A percentile compares a stretch with the other conserved stretches of the same genome.
Evolutionary conservation across 345 rosid genomes (phyloP).

Genomic region (Citrus hindsii): DNA sequence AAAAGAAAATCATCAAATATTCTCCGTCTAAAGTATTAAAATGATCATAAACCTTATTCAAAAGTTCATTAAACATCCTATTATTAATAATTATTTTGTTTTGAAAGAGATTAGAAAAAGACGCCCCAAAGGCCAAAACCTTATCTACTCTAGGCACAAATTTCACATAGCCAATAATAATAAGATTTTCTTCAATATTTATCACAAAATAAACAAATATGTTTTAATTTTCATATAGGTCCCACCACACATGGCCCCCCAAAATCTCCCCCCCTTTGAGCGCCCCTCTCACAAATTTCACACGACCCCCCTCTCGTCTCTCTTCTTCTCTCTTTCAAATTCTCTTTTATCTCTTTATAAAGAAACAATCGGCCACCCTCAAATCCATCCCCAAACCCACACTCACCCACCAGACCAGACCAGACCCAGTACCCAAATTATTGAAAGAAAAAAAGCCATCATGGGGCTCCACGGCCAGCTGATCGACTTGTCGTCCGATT

Average conservation of each 20-base stretch:
- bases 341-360: background rate
- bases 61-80: background rate
- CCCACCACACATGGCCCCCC: slow-evolving; percentile 1
- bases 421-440: no score
- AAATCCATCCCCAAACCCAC: background rate
- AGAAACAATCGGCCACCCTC: background rate
- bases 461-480: slow-evolving; percentile 80
- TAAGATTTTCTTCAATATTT: background rate
- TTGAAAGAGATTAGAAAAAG: background rate
- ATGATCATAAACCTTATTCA: no score
- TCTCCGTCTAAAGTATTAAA: no score
- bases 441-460: background rate
- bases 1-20: no score
- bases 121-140: background rate
- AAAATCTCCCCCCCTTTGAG: background rate
- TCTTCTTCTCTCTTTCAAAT: background rate
- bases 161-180: background rate
- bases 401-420: background rate
- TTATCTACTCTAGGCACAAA: background rate
- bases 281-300: no score
- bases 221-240: background rate
- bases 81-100: background rate
- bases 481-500: slow-evolving; percentile 74
- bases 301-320: background rate
- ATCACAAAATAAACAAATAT: background rate